Evolutionary conservation across 2,329 filamentous ascomycete genomes (phyloP), one percentile per base, ranked within the genome.

Genomic region (Colletotrichum higginsianum): DNA sequence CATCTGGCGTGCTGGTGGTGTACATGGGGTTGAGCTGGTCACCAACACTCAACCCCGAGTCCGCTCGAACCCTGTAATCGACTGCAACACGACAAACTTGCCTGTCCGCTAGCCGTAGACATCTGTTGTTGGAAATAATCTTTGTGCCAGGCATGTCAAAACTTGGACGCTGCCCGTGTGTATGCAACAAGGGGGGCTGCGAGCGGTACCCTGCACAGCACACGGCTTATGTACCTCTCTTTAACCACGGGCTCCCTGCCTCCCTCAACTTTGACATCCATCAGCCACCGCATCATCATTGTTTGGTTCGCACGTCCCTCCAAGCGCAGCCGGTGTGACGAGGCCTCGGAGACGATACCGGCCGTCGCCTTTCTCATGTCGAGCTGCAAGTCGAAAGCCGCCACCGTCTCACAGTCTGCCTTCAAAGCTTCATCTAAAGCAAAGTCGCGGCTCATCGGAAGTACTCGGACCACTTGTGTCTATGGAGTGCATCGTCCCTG

Each of bases 271-370:
- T 49, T 44, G 16, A 35, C 40, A 13, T 42, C 63, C 56, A 67
- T 57, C 67, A 57, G 21, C 35, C 49, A 61, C 56, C 26, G 46
- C 38, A 58, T 58, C 40, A 26, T 46, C 30, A 16, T 58, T 55
- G 13, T 62, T 30, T 63, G 46, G 46, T 42, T 63, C 53, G 65
- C 68, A 68, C 65, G 50, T 58, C 53, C 52, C 53, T 68, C 23
- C 47, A 26, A 49, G 46, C 30, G 44, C 50, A 60, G 46, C 30
- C 42, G 52, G 42, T 66, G 56, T 42, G 23, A 56, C 44, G 21
- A 57, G 21, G 35, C 38, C 58, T 21, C 26, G 46, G 47, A 38
- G 35, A 30, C 53, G 58, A 42, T 8, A 16, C n/a, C 40, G 13
- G 18, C 30, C 15, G 15, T 47, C 62, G n/a, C 9, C 40, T 38